These are phyloP conservation scores for Dissophora ornata DNA, from an alignment of 192 early-diverging fungal genomes.

Conservation along the genomic window DNA sequence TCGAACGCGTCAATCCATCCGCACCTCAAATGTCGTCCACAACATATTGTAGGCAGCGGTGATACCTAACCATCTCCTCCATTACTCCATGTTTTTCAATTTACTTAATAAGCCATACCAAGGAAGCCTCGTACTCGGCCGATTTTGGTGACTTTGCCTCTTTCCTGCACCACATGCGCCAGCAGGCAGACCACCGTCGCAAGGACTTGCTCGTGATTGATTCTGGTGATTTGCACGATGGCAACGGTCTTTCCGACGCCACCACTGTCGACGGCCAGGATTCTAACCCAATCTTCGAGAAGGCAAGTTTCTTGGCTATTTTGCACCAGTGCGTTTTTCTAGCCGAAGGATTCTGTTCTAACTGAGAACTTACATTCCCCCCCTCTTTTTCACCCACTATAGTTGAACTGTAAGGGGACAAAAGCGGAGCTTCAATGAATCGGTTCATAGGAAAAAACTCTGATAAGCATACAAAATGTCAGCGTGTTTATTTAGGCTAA, in stretches of 20 bases:
- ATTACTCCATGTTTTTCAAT: not conserved
- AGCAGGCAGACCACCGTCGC: slow-evolving; percentile 53
- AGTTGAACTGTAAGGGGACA: no score
- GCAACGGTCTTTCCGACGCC: slow-evolving; percentile 56
- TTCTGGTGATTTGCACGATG: slow-evolving; percentile 57
- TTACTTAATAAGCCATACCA: slow-evolving; percentile 45
- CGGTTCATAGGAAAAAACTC: no score
- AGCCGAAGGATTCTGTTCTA: no score
- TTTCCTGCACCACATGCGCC: slow-evolving; percentile 61
- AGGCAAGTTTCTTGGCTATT: slow-evolving; percentile 12
- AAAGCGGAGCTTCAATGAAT: no score
- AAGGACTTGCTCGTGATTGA: slow-evolving; percentile 67
- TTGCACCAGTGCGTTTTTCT: no score
- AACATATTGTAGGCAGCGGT: no score
- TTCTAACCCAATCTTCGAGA: slow-evolving; percentile 52
- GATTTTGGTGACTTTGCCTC: slow-evolving; percentile 68
- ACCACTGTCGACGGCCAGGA: slow-evolving; percentile 43
- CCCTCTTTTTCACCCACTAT: no score
- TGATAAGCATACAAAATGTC: no score
- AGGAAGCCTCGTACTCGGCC: slow-evolving; percentile 54
- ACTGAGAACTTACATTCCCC: no score
- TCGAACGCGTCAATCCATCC: not conserved
- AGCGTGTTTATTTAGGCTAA: no score
- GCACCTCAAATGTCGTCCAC: no score
- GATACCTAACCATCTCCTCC: not conserved